Percentiles rank a stretch among this genome's conserved stretches.
These are phyloP conservation scores for Smithsoniella earleae DNA, from an alignment of 163 green algal genomes.

Conservation along the genomic window DNA sequence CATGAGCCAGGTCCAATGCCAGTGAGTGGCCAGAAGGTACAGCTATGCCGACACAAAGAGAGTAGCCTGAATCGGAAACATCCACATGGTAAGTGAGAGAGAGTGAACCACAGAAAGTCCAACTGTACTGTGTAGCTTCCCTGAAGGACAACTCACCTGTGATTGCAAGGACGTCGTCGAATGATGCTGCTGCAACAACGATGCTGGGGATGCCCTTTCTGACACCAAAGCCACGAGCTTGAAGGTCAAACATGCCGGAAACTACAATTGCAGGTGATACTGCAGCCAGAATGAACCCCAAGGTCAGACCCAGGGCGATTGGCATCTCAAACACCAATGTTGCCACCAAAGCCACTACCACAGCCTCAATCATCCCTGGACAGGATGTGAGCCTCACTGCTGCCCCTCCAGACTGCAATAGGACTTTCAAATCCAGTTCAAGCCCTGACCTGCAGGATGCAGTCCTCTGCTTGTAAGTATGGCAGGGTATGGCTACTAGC, in stretches of 20 bases:
- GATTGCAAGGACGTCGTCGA: conserved; percentile 79
- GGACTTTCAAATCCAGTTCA: too few species aligned
- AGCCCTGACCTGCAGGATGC: too few species aligned
- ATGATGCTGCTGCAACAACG: conserved; percentile 70
- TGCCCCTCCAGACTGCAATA: too few species aligned
- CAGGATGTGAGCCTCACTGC: conserved; percentile 4
- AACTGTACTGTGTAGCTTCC: neutral
- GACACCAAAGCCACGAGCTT: conserved; percentile 54
- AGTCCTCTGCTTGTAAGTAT: too few species aligned
- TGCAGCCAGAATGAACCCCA: conserved; percentile 85
- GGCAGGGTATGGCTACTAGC: too few species aligned
- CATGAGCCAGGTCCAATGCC: conserved; percentile 25
- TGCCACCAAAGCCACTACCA: neutral
- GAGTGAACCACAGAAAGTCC: neutral
- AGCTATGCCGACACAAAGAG: conserved; percentile 10
- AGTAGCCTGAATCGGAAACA: conserved; percentile 19
- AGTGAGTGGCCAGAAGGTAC: conserved; percentile 11
- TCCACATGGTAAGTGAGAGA: neutral
- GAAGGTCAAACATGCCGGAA: conserved; percentile 75
- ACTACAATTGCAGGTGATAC: conserved; percentile 78
- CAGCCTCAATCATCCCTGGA: neutral
- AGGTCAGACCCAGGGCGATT: conserved; percentile 52
- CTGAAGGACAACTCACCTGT: conserved; percentile 45
- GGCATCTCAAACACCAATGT: conserved; percentile 32
- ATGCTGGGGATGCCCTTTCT: conserved; percentile 66